A percentile compares a stretch with the other conserved stretches of the same genome.
Evolutionary conservation across 345 rosid species (phyloP).

Genomic region (Ricinus communis): DNA sequence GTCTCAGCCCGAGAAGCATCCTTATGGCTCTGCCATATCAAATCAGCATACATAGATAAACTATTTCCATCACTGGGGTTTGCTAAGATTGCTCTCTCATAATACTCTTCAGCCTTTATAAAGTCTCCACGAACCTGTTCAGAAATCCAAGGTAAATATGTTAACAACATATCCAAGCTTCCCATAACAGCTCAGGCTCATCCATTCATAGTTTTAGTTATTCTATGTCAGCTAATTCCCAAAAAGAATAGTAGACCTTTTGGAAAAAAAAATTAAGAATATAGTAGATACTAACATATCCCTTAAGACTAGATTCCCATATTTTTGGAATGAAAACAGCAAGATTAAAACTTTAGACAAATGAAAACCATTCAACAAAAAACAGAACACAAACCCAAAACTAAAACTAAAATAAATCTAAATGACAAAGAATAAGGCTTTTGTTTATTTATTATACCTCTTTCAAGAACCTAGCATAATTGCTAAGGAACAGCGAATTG

Average conservation of each 20-base stretch:
- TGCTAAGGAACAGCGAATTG: slow-evolving; percentile 69
- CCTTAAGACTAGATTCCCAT: neutral
- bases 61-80: slow-evolving; percentile 67
- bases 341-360: neutral
- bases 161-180: neutral
- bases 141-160: slow-evolving; percentile 14
- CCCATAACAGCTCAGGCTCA: neutral
- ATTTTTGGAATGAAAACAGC: neutral
- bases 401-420: neutral
- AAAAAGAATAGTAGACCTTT: too few relatives aligned
- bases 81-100: slow-evolving; percentile 67
- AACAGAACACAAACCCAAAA: neutral
- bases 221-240: neutral
- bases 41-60: slow-evolving; percentile 78
- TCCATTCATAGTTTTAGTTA: too few relatives aligned
- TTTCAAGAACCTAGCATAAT: slow-evolving; percentile 84
- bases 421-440: neutral
- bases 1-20: slow-evolving; percentile 71
- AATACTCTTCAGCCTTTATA: slow-evolving; percentile 76
- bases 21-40: slow-evolving; percentile 69
- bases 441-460: slow-evolving; percentile 44
- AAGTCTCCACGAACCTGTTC: slow-evolving; percentile 64
- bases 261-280: too few relatives aligned
- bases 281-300: too few relatives aligned
- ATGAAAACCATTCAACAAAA: neutral